Base-by-base conservation (phyloP, 1,284 basidiomycete genomes). In the Ceratobasidium sp. region DNA sequence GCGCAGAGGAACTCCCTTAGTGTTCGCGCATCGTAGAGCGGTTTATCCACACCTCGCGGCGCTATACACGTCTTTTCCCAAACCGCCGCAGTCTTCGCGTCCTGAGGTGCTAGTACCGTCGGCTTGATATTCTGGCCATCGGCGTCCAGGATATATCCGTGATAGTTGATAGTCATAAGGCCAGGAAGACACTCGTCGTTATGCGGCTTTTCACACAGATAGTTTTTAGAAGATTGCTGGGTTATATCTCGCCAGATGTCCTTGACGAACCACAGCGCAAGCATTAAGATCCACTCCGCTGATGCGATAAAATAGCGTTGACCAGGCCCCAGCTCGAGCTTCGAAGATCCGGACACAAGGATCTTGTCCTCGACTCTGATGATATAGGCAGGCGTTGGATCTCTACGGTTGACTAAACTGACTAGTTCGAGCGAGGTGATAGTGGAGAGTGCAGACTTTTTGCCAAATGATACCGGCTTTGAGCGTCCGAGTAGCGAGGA, bases 191-290 rank as follows among this genome's bases (percentile, higher is more conserved):
- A 23, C 46, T 46, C 44, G 2, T 18, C 26, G 6, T 51, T 10
- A 46, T 69, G 67, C 39, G 67, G 44, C 33, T 69, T 51, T 18
- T n/a, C 46, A 20, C 33, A 69, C 23, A 69, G 13, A 3, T 3
- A 18, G 23, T 5, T 20, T 26, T 69, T 46, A 15, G 53, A 51
- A 33, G 10, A 69, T 33, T 46, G 42, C 44, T 46, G 44, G 44
- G 10, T 42, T 18, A 5, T 9, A 28, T 69, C 46, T 51, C 67
- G 67, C 44, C 49, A 69, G 44, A 69, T 26, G 67, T 69, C 67
- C 26, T 69, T 69, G 42, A 69, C 33, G 49, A 69, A 28, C 42
- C n/a, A n/a, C n/a, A n/a, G n/a, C n/a, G n/a, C n/a, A n/a, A n/a
- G n/a, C n/a, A n/a, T n/a, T n/a, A n/a, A n/a, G n/a, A n/a, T n/a